Evolutionary conservation across 768 basidiomycete species (phyloP).

Genomic region (Podaxis pistillaris): DNA sequence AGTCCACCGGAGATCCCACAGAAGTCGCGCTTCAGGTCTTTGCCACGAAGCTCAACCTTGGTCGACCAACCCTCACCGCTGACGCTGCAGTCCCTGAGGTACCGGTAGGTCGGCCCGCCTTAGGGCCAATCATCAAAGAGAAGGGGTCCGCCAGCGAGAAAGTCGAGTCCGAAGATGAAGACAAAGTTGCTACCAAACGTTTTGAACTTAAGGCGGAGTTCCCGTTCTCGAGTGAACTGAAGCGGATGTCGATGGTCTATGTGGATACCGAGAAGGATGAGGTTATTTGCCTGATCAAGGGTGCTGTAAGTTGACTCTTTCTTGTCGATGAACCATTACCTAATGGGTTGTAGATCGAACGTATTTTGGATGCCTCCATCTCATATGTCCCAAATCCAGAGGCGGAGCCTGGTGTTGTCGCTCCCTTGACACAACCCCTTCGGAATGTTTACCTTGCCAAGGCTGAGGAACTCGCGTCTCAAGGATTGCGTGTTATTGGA

Average conservation of each 20-base stretch:
- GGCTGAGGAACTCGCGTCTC: constrained; percentile 37
- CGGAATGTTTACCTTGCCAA: constrained; percentile 28
- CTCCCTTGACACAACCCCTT: constrained; percentile 28
- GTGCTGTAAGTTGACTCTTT: constrained; percentile 29
- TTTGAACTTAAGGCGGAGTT: constrained; percentile 36
- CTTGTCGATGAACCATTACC: neutral
- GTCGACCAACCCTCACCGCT: constrained; percentile 27
- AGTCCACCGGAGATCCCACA: constrained; percentile 52
- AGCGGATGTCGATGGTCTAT: constrained; percentile 47
- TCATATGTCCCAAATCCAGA: constrained; percentile 30
- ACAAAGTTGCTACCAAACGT: constrained; percentile 18
- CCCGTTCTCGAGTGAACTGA: constrained; percentile 50
- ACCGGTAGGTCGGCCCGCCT: neutral
- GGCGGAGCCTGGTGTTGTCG: constrained; percentile 18
- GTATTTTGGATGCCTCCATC: constrained; percentile 47
- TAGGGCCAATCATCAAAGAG: constrained; percentile 18
- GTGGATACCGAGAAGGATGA: constrained; percentile 23
- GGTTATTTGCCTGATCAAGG: constrained; percentile 31
- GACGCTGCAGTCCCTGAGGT: constrained; percentile 25
- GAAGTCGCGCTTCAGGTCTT: constrained; percentile 58
- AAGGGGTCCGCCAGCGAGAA: no score
- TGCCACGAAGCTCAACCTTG: constrained; percentile 46
- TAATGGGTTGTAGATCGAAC: constrained; percentile 33
- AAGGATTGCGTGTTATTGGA: constrained; percentile 40
- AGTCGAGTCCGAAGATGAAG: constrained; percentile 10